A percentile compares a stretch with the other conserved stretches of the same genome.
phyloP scores from a whole-genome alignment of 805 yeast species.

The Monosporozyma solicola region DNA sequence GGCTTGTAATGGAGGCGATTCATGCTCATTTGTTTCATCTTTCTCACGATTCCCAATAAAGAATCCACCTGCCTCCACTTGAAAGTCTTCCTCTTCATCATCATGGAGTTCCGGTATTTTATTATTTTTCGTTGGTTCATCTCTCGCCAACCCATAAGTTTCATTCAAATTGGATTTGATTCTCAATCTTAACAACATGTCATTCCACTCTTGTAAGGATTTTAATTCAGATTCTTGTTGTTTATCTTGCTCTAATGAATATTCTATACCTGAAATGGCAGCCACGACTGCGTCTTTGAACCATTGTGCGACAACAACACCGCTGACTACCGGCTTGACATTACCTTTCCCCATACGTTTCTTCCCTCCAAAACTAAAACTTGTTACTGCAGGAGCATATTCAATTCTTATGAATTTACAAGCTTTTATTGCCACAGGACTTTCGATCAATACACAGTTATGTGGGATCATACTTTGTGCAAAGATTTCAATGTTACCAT shows the following conservation, averaged over 20 bases:
- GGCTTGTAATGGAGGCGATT: background rate
- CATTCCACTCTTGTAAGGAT: conserved; percentile 35
- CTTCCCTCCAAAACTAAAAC: conserved; percentile 61
- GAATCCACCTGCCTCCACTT: conserved; percentile 10
- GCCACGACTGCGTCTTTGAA: conserved; percentile 30
- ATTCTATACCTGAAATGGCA: conserved; percentile 25
- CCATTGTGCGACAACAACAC: conserved; percentile 63
- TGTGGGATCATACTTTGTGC: conserved; percentile 73
- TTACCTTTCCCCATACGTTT: conserved; percentile 4
- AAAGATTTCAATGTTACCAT: conserved; percentile 78
- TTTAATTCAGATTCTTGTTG: conserved; percentile 37
- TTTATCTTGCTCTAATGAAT: conserved; percentile 30
- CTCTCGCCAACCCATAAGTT: conserved; percentile 35
- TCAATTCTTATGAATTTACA: conserved; percentile 64
- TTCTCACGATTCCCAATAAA: background rate
- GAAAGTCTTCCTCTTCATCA: conserved; percentile 9
- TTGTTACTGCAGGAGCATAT: conserved; percentile 79
- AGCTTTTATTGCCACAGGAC: conserved; percentile 54
- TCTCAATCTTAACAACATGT: conserved; percentile 29
- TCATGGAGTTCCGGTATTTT: conserved; percentile 6
- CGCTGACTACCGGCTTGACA: conserved; percentile 60
- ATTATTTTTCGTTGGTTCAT: background rate
- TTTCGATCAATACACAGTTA: conserved; percentile 56
- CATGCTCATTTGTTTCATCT: background rate
- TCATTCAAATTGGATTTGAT: conserved; percentile 33